Evolutionary conservation across 202 grass and related monocot species (phyloP).

Genomic region (Panicum virgatum): DNA sequence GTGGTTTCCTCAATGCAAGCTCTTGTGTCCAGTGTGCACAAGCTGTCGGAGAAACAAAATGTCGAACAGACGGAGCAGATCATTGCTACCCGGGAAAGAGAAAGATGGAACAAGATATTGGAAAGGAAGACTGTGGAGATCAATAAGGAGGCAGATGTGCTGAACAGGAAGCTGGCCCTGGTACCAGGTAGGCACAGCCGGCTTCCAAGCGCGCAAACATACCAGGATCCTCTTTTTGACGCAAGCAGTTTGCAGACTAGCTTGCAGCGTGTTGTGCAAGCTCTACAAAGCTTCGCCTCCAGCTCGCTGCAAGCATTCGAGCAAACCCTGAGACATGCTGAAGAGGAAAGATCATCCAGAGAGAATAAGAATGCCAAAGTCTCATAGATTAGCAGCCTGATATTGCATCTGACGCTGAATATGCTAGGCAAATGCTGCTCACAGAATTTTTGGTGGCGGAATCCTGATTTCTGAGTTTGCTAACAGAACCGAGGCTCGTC

Average conservation of each 20-base stretch:
- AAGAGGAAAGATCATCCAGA: conserved; percentile 49
- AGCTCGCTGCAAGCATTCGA: conserved; percentile 59
- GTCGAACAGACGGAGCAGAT: conserved; percentile 57
- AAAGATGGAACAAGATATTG: conserved; percentile 62
- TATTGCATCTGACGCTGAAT: conserved; percentile 28
- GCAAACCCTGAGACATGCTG: conserved; percentile 50
- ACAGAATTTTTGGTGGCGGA: conserved; percentile 17
- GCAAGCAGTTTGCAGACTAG: conserved; percentile 51
- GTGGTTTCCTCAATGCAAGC: conserved; percentile 61
- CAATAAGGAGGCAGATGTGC: conserved; percentile 71
- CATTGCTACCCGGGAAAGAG: conserved; percentile 54
- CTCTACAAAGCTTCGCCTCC: conserved; percentile 59
- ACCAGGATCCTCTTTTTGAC: conserved; percentile 38
- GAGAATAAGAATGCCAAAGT: conserved; percentile 49
- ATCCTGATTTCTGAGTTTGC: conserved; percentile 37
- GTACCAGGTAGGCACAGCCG: conserved; percentile 57
- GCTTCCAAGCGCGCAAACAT: conserved; percentile 36
- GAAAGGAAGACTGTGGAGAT: conserved; percentile 71
- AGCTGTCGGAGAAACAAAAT: conserved; percentile 52
- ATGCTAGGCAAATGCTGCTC: too few relatives aligned
- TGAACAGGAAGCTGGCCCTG: conserved; percentile 76
- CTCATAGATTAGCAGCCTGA: conserved; percentile 30
- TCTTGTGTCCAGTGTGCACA: conserved; percentile 53
- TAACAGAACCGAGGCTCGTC: conserved; percentile 8
- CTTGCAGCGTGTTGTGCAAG: conserved; percentile 56